Conservation (phyloP, 2,329 filamentous ascomycete genomes). For the Penicillium sp. region DNA sequence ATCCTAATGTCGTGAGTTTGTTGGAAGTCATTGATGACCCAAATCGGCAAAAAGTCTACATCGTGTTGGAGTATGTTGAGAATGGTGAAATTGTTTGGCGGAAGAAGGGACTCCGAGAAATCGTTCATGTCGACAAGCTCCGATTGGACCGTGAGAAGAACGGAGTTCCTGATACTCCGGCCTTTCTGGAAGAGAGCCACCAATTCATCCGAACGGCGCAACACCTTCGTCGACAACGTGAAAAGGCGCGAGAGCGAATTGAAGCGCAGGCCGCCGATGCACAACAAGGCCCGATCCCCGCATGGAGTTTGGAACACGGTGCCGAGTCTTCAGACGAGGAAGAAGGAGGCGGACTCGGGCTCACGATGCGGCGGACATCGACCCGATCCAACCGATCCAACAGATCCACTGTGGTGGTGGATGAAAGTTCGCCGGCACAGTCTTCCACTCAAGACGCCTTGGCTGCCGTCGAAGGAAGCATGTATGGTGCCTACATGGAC, state of each 20-base stretch:
- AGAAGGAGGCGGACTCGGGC: constrained; percentile 44
- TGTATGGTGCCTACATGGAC: constrained; percentile 74
- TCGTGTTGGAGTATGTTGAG: constrained; percentile 94
- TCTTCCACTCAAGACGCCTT: constrained; percentile 49
- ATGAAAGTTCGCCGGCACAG: constrained; percentile 57
- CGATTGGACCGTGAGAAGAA: constrained; percentile 75
- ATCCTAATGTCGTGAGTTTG: constrained; percentile 94
- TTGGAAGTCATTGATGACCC: constrained; percentile 98
- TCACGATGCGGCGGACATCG: constrained; percentile 38
- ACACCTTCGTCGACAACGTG: constrained; percentile 50
- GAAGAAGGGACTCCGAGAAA: constrained; percentile 80
- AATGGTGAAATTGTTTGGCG: constrained; percentile 94
- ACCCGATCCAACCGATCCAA: constrained; percentile 40
- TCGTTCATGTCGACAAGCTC: constrained; percentile 79
- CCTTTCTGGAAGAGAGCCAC: constrained; percentile 49
- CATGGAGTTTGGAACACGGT: constrained; percentile 85
- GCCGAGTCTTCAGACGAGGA: constrained; percentile 56
- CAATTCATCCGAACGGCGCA: constrained; percentile 46
- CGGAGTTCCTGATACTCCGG: constrained; percentile 72
- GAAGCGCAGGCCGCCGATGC: constrained; percentile 61
- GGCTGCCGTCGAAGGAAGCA: constrained; percentile 72
- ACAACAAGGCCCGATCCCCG: constrained; percentile 59
- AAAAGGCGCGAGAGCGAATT: constrained; percentile 63
- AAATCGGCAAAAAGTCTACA: constrained; percentile 95
- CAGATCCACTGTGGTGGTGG: constrained; percentile 44